phyloP scores from a whole-genome alignment of 2,329 filamentous ascomycete genomes.

The Sporothrix dimorphospora region DNA sequence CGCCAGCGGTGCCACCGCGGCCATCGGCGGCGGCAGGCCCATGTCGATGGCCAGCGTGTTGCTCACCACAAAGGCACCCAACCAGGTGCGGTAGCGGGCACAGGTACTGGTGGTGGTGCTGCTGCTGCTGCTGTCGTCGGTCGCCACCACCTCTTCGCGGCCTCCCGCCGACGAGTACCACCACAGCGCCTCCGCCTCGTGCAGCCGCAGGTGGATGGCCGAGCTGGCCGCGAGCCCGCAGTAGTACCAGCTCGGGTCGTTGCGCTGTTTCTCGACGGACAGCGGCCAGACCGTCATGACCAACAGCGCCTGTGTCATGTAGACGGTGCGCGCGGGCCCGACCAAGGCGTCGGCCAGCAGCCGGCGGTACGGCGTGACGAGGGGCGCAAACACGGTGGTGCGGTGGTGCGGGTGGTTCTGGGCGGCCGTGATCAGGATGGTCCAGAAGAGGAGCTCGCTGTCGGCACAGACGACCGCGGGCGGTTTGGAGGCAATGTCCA shows the following conservation, averaged over 20 bases:
- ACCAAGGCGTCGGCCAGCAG: constrained; percentile 18
- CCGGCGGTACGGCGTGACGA: not conserved
- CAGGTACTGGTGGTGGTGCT: not conserved
- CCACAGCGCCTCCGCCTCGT: constrained; percentile 18
- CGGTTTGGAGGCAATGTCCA: constrained; percentile 16
- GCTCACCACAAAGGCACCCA: not conserved
- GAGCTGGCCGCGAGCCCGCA: constrained; percentile 22
- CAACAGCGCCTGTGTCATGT: constrained; percentile 23
- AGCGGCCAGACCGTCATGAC: constrained; percentile 23
- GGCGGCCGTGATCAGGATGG: constrained; percentile 13
- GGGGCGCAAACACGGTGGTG: not conserved
- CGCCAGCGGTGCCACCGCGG: not conserved
- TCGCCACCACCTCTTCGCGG: not conserved
- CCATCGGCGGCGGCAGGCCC: not conserved
- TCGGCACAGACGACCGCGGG: constrained; percentile 4
- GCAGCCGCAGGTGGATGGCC: constrained; percentile 22
- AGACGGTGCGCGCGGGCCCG: constrained; percentile 9
- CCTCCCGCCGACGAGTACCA: constrained; percentile 12
- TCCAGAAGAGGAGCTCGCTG: constrained; percentile 28
- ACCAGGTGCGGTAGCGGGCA: not conserved
- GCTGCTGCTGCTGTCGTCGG: not conserved
- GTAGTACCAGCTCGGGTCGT: constrained; percentile 29
- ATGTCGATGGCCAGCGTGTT: not conserved
- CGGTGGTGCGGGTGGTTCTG: constrained; percentile 24
- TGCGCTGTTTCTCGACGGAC: constrained; percentile 15